phyloP scores from a whole-genome alignment of 768 basidiomycete genomes.

The Tylopilus rubrobrunneus region DNA sequence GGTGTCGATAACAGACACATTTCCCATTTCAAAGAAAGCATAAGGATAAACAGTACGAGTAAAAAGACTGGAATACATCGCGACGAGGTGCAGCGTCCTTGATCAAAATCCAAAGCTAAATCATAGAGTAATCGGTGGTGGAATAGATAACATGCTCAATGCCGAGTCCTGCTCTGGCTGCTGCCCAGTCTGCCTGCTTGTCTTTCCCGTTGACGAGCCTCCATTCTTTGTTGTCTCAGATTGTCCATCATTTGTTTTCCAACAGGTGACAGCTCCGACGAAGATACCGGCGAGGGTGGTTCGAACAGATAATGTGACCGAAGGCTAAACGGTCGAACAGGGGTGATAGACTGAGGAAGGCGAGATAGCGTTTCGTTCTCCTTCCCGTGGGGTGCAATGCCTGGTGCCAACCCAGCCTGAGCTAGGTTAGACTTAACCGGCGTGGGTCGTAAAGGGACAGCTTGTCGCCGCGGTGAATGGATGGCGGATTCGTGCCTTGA shows the following conservation, averaged over 20 bases:
- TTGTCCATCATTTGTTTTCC: slow-evolving; percentile 66
- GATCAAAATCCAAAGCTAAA: slow-evolving; percentile 8
- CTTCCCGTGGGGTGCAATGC: slow-evolving; percentile 7
- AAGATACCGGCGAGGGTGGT: slow-evolving; percentile 61
- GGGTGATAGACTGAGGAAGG: slow-evolving; percentile 41
- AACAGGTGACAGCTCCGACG: slow-evolving; percentile 69
- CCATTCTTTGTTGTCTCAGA: slow-evolving; percentile 41
- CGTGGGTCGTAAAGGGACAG: slow-evolving; percentile 5
- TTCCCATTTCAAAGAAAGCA: not conserved
- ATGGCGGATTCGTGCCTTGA: slow-evolving; percentile 4
- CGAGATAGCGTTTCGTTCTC: slow-evolving; percentile 25
- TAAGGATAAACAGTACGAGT: not conserved
- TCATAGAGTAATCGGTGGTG: not conserved
- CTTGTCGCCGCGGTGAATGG: slow-evolving; percentile 1
- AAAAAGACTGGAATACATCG: slow-evolving; percentile 11
- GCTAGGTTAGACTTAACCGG: not conserved
- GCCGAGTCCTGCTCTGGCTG: slow-evolving; percentile 29
- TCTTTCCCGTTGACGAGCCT: slow-evolving; percentile 32
- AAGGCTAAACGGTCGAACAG: slow-evolving; percentile 40
- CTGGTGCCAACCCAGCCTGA: not conserved
- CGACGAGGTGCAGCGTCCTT: slow-evolving; percentile 8
- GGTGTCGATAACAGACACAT: not conserved
- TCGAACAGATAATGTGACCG: slow-evolving; percentile 28
- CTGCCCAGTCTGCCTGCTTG: slow-evolving; percentile 30
- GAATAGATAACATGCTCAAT: slow-evolving; percentile 11